A percentile compares a stretch with the other conserved stretches of the same genome.
phyloP scores from a whole-genome alignment of 2,329 filamentous ascomycete species.

The Whalleya microplaca region DNA sequence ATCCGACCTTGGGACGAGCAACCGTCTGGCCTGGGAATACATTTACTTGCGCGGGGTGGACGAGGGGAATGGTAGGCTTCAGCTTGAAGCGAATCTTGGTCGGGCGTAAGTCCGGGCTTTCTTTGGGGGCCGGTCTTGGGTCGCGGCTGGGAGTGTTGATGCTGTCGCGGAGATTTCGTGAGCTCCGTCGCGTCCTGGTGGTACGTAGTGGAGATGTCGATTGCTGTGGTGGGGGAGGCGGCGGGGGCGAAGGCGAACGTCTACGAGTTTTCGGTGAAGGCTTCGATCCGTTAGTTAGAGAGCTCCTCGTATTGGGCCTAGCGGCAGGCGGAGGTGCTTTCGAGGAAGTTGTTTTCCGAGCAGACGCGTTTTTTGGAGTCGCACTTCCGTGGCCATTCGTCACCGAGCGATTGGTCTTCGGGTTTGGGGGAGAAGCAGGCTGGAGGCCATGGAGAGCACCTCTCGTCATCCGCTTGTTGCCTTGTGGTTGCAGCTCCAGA shows the following conservation, averaged over 20 bases:
- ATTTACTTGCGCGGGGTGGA: slow-evolving; percentile 62
- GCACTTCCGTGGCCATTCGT: slow-evolving; percentile 37
- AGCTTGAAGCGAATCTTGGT: slow-evolving; percentile 54
- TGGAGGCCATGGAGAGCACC: slow-evolving; percentile 44
- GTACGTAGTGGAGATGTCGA: slow-evolving; percentile 44
- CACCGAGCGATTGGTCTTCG: slow-evolving; percentile 36
- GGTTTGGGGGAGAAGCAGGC: slow-evolving; percentile 39
- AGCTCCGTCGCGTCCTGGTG: slow-evolving; percentile 47
- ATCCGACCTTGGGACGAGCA: slow-evolving; percentile 53
- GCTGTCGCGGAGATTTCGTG: slow-evolving; percentile 41
- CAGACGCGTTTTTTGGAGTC: slow-evolving; percentile 35
- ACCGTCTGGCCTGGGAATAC: slow-evolving; percentile 42
- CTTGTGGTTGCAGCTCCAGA: slow-evolving; percentile 53
- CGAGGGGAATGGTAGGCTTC: slow-evolving; percentile 56
- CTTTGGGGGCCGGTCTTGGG: slow-evolving; percentile 17
- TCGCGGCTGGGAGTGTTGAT: slow-evolving; percentile 31
- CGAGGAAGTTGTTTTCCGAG: slow-evolving; percentile 35
- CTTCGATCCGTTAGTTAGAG: slow-evolving; percentile 23
- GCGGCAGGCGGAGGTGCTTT: slow-evolving; percentile 29
- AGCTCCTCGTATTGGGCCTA: slow-evolving; percentile 31
- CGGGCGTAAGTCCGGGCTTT: slow-evolving; percentile 31
- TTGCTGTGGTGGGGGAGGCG: slow-evolving; percentile 36
- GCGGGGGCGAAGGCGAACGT: slow-evolving; percentile 46
- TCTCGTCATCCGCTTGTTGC: slow-evolving; percentile 57
- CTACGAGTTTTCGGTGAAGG: slow-evolving; percentile 39